phyloP scores from a whole-genome alignment of 768 basidiomycete species.

The Amanita exitialis region DNA sequence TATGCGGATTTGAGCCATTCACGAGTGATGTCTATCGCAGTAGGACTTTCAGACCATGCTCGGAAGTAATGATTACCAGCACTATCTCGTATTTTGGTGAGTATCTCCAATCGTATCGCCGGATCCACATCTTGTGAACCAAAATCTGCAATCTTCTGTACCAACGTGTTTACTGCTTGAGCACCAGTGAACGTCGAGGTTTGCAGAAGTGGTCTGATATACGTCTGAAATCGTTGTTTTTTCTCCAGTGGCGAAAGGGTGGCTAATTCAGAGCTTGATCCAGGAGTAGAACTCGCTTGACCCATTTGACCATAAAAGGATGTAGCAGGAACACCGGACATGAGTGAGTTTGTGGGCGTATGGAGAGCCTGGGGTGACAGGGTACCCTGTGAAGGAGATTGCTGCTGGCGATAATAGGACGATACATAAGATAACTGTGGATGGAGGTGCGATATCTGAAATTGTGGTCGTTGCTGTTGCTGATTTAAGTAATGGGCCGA shows the following conservation, averaged over 20 bases:
- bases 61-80: conserved; percentile 83
- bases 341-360: conserved; percentile 39
- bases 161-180: conserved; percentile 54
- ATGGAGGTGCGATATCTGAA: conserved; percentile 17
- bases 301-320: conserved; percentile 21
- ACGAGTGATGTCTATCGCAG: conserved; percentile 68
- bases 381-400: conserved; percentile 41
- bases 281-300: conserved; percentile 9
- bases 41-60: conserved; percentile 71
- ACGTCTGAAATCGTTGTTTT: conserved; percentile 40
- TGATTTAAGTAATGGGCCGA: conserved; percentile 22
- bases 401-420: conserved; percentile 22
- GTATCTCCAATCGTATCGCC: conserved; percentile 57
- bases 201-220: conserved; percentile 47
- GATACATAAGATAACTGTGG: conserved; percentile 10
- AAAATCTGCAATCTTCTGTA: conserved; percentile 46
- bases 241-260: conserved; percentile 36
- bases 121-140: conserved; percentile 58
- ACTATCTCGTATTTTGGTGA: conserved; percentile 74
- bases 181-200: conserved; percentile 57
- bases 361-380: conserved; percentile 66
- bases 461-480: conserved; percentile 20
- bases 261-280: conserved; percentile 16
- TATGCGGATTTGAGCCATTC: conserved; percentile 76
- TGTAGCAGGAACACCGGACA: conserved; percentile 23